These are phyloP conservation scores for Exophiala spinifera DNA, from an alignment of 2,329 filamentous ascomycete species.

Conservation along the genomic window DNA sequence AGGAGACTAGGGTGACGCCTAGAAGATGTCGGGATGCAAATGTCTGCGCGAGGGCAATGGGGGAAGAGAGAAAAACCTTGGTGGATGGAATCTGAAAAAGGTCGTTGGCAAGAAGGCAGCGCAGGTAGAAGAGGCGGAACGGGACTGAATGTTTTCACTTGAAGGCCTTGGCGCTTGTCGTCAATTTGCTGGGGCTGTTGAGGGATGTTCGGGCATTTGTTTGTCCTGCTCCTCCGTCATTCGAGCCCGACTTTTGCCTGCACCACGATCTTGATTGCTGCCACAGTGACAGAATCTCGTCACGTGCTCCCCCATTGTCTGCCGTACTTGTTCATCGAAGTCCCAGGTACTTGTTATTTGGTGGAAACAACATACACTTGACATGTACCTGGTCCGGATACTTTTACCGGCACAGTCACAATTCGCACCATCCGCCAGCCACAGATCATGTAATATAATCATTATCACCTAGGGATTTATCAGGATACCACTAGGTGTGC, in stretches of 20 bases:
- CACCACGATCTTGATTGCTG: background rate
- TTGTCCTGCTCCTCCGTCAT: too few species aligned
- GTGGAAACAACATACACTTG: too few species aligned
- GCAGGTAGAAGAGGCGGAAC: constrained; percentile 14
- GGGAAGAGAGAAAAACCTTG: constrained; percentile 5
- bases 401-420: too few species aligned
- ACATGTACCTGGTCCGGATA: too few species aligned
- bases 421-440: too few species aligned
- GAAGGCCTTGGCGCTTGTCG: background rate
- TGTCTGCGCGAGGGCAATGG: constrained; percentile 1
- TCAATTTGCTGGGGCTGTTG: constrained; percentile 7
- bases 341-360: too few species aligned
- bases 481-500: background rate
- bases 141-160: constrained; percentile 14
- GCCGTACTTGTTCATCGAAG: too few species aligned
- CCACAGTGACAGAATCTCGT: background rate
- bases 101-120: constrained; percentile 7
- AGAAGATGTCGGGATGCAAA: background rate
- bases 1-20: constrained; percentile 22
- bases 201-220: too few species aligned
- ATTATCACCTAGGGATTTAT: background rate
- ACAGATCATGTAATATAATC: background rate
- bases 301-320: background rate
- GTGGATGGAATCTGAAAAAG: constrained; percentile 1
- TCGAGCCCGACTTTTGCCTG: background rate